Conservation (phyloP, 495 filamentous ascomycete species). For the Acidiella bohemica region DNA sequence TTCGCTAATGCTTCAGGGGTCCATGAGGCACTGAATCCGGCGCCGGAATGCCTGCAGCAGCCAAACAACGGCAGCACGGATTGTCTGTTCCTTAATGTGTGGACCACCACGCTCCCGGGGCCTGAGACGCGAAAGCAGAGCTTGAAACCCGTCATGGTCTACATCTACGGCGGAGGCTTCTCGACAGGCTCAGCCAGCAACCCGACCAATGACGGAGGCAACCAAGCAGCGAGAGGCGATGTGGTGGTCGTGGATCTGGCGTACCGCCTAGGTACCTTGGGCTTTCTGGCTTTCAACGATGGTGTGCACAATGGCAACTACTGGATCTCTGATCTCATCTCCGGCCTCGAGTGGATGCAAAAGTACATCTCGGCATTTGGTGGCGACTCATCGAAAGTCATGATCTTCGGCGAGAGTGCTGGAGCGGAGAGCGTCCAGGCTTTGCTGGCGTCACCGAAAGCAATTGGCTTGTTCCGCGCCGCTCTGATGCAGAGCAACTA, state of each 20-base stretch:
- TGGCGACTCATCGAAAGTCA: conserved; percentile 36
- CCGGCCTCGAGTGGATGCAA: conserved; percentile 25
- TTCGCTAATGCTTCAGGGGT: conserved; percentile 22
- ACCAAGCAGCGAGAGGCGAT: conserved; percentile 34
- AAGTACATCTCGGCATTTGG: conserved; percentile 28
- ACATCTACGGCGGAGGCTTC: conserved; percentile 30
- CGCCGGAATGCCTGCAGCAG: conserved; percentile 8
- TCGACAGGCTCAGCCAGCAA: conserved; percentile 28
- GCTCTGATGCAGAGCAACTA: conserved; percentile 20
- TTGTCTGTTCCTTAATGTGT: conserved; percentile 33
- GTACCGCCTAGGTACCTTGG: conserved; percentile 18
- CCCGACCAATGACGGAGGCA: conserved; percentile 31
- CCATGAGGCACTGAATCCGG: conserved; percentile 17
- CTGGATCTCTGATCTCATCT: conserved; percentile 17
- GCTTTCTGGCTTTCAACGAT: conserved; percentile 19
- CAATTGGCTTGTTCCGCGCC: conserved; percentile 8
- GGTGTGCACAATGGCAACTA: conserved; percentile 21
- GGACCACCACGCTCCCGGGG: conserved; percentile 27
- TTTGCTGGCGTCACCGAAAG: conserved; percentile 13
- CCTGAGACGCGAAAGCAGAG: conserved; percentile 15
- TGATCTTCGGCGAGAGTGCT: conserved; percentile 53
- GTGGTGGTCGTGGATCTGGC: conserved; percentile 31
- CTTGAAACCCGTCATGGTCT: conserved; percentile 27
- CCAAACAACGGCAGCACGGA: conserved; percentile 26
- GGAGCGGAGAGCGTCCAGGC: conserved; percentile 13